phyloP scores from a whole-genome alignment of 2,329 filamentous ascomycete species.

The Aaosphaeria pasadenensis region DNA sequence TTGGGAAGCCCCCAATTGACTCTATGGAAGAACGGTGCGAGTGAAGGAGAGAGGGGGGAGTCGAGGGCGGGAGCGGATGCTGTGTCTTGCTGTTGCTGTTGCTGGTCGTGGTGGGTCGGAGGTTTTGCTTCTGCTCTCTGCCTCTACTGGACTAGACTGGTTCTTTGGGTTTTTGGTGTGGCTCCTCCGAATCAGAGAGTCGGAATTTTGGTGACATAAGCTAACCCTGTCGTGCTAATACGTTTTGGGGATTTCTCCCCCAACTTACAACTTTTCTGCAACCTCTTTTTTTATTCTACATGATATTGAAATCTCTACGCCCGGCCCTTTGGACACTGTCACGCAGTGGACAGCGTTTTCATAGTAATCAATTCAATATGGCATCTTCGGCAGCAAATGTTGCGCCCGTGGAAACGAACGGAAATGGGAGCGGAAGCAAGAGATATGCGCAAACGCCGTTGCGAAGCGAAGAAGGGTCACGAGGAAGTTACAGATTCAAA shows the following conservation, averaged over 20 bases:
- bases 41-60: conserved; percentile 18
- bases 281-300: conserved; percentile 14
- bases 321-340: conserved; percentile 22
- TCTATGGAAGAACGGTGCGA: neutral
- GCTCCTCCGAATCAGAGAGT: too few relatives aligned
- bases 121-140: neutral
- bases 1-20: conserved; percentile 17
- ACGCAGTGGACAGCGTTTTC: conserved; percentile 11
- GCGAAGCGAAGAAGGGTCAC: conserved; percentile 30
- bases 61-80: conserved; percentile 21
- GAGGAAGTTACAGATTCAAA: conserved; percentile 38
- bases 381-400: conserved; percentile 29
- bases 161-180: too few relatives aligned
- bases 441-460: conserved; percentile 30
- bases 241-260: conserved; percentile 8
- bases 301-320: conserved; percentile 9
- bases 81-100: neutral
- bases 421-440: conserved; percentile 29
- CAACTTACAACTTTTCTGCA: neutral
- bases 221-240: conserved; percentile 1
- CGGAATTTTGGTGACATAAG: conserved; percentile 21
- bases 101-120: neutral
- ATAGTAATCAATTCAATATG: conserved; percentile 24
- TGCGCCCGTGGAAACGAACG: conserved; percentile 28
- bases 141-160: too few relatives aligned